Percentiles rank a stretch among this genome's conserved stretches.
phyloP scores from a whole-genome alignment of 306 rosid species.

The Luffa acutangula region DNA sequence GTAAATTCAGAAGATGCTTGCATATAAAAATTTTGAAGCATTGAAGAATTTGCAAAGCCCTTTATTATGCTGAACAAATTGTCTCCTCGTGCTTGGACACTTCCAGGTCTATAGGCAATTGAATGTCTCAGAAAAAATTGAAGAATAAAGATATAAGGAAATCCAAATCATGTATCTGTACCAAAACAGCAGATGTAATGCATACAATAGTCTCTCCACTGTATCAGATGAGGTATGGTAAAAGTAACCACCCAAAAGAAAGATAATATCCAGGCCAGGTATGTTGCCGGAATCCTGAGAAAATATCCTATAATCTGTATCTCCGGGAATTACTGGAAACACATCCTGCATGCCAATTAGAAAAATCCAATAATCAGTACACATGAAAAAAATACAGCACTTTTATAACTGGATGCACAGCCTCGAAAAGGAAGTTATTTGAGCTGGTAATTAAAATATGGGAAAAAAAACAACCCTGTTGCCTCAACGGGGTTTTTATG shows the following conservation, averaged over 20 bases:
- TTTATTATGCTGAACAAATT: conserved; percentile 78
- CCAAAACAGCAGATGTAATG: conserved; percentile 45
- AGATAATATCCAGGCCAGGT: conserved; percentile 97
- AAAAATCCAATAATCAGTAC: conserved; percentile 11
- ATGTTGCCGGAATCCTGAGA: conserved; percentile 79
- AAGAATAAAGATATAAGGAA: conserved; percentile 15
- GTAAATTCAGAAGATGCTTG: conserved; percentile 31
- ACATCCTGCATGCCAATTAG: conserved; percentile 63
- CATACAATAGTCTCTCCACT: conserved; percentile 81
- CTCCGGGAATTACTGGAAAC: conserved; percentile 92
- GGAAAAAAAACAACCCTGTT: not conserved
- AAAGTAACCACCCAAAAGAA: conserved; percentile 93
- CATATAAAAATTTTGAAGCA: conserved; percentile 42
- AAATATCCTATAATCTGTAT: conserved; percentile 94
- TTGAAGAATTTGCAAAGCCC: conserved; percentile 70
- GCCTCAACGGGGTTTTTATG: not conserved
- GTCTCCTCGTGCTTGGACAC: conserved; percentile 98
- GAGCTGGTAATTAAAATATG: not conserved
- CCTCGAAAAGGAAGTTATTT: not conserved
- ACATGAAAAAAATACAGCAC: not conserved
- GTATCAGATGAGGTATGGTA: conserved; percentile 98
- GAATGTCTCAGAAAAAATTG: conserved; percentile 34
- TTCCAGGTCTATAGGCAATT: conserved; percentile 74
- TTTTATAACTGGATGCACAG: not conserved
- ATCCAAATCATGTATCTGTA: conserved; percentile 27